phyloP scores from a whole-genome alignment of 1,284 basidiomycete genomes.

The Cronartium quercuum region DNA sequence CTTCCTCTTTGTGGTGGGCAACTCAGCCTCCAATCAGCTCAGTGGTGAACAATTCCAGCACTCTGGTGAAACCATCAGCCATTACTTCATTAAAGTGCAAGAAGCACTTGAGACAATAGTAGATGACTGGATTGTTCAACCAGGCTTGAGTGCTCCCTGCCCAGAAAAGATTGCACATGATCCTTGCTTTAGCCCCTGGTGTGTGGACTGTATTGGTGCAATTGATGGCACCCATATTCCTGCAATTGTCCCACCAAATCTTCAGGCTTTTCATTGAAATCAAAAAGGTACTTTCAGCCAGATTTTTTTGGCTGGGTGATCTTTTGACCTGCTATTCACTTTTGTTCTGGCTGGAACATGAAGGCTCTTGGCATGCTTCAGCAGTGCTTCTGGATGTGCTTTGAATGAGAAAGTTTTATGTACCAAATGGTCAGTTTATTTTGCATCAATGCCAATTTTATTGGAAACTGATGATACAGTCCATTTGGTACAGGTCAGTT shows the following conservation, averaged over 20 bases:
- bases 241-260: conserved; percentile 41
- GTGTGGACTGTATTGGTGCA: conserved; percentile 46
- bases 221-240: conserved; percentile 40
- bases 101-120: background rate
- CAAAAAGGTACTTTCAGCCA: conserved; percentile 46
- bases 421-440: background rate
- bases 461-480: background rate
- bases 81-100: background rate
- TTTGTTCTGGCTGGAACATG: conserved; percentile 50
- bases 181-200: conserved; percentile 42
- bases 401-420: conserved; percentile 1
- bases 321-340: conserved; percentile 46
- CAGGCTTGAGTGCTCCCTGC: no score
- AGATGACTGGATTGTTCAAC: background rate
- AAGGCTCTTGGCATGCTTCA: conserved; percentile 50
- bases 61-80: no score
- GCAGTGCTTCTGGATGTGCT: conserved; percentile 46
- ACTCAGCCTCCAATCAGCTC: no score
- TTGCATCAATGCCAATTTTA: background rate
- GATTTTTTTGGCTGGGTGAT: conserved; percentile 48
- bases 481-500: background rate
- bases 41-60: no score
- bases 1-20: no score
- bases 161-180: background rate
- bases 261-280: conserved; percentile 43